A percentile compares a stretch with the other conserved stretches of the same genome.
These are phyloP conservation scores for Bidens hawaiensis DNA, from an alignment of 140 eudicot species.

Conservation along the genomic window DNA sequence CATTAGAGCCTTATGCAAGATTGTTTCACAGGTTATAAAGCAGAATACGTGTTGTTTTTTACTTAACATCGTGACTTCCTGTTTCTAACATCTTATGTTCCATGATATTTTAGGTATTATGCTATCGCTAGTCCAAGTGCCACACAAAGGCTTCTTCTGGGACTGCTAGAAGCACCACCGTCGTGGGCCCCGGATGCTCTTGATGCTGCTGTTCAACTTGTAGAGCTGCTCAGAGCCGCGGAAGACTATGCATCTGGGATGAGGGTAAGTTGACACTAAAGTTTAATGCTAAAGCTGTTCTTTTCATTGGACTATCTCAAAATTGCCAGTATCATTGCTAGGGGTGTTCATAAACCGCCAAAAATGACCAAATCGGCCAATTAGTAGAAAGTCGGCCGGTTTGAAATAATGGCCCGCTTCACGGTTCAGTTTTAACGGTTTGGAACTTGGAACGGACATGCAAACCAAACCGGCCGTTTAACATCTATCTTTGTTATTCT, in stretches of 20 bases:
- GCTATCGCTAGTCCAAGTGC: constrained; percentile 98
- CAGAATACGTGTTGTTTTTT: not conserved
- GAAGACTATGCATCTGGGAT: constrained; percentile 95
- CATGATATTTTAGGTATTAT: constrained; percentile 53
- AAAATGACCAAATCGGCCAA: no score
- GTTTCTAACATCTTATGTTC: not conserved
- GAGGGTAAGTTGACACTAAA: constrained; percentile 54
- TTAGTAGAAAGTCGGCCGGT: no score
- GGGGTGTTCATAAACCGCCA: no score
- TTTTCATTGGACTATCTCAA: not conserved
- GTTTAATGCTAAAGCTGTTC: not conserved
- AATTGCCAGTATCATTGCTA: not conserved
- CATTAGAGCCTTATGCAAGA: constrained; percentile 93
- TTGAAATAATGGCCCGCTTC: no score
- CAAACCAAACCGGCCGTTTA: no score
- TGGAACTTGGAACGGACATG: no score
- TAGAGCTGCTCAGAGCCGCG: constrained; percentile 92
- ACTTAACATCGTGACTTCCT: not conserved
- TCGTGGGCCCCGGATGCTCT: constrained; percentile 99
- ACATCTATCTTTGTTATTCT: no score
- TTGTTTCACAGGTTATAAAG: constrained; percentile 74
- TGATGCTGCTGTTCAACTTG: constrained; percentile 98
- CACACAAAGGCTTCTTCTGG: constrained; percentile 94
- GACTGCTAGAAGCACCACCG: constrained; percentile 97
- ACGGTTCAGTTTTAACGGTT: no score